Percentiles rank a stretch among this genome's conserved stretches.
These are phyloP conservation scores for Lentinula raphanica DNA, from an alignment of 768 basidiomycete species.

Conservation along the genomic window DNA sequence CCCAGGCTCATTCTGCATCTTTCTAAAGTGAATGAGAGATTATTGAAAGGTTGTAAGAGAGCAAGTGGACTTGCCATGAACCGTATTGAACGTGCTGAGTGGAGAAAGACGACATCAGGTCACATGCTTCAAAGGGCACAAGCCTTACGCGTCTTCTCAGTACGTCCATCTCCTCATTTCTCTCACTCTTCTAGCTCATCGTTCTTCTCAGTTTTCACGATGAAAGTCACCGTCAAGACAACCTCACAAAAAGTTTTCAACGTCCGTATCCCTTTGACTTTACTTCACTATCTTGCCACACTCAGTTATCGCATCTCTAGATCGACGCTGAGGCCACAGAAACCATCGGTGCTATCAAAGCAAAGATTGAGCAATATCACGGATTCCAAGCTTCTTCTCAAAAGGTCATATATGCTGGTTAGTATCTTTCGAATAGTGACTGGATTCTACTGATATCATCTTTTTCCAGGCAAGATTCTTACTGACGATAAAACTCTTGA, in stretches of 20 bases:
- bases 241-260: conserved; percentile 90
- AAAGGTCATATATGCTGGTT: conserved; percentile 95
- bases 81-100: background rate
- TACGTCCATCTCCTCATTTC: conserved; percentile 16
- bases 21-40: background rate
- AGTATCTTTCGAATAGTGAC: conserved; percentile 13
- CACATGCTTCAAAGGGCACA: background rate
- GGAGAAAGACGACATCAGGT: background rate
- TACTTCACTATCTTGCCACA: background rate
- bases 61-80: background rate
- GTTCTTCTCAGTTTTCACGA: conserved; percentile 30
- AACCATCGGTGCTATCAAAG: conserved; percentile 74
- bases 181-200: background rate
- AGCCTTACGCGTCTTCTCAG: conserved; percentile 6
- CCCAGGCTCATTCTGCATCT: conserved; percentile 48
- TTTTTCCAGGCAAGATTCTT: conserved; percentile 77
- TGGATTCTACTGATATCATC: conserved; percentile 2
- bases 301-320: conserved; percentile 26
- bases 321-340: conserved; percentile 74
- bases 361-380: conserved; percentile 74
- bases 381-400: conserved; percentile 70
- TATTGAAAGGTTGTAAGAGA: background rate
- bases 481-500: conserved; percentile 83
- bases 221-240: conserved; percentile 95
- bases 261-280: conserved; percentile 30